These are phyloP conservation scores for Neonectria faginata DNA, from an alignment of 2,329 filamentous ascomycete genomes.

Conservation along the genomic window DNA sequence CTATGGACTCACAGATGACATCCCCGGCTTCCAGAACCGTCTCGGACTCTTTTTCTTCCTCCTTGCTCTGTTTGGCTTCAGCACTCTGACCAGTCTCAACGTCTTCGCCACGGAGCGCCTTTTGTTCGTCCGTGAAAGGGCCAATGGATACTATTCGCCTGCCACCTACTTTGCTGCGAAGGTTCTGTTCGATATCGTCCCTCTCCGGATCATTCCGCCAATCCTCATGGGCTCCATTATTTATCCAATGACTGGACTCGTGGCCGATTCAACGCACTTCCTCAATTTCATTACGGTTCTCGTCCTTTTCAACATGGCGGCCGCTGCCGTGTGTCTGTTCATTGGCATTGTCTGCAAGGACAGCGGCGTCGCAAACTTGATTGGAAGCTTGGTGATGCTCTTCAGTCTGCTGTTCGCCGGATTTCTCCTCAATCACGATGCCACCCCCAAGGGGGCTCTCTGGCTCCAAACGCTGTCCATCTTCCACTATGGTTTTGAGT, in stretches of 20 bases:
- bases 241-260: conserved; percentile 96
- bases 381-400: conserved; percentile 96
- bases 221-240: conserved; percentile 96
- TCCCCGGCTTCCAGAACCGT: conserved; percentile 96
- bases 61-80: conserved; percentile 95
- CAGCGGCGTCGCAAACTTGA: conserved; percentile 88
- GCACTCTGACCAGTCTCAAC: conserved; percentile 90
- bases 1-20: conserved; percentile 95
- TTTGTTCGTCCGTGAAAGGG: conserved; percentile 90
- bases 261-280: conserved; percentile 85
- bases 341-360: conserved; percentile 97
- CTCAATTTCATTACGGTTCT: conserved; percentile 91
- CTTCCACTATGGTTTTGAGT: conserved; percentile 98
- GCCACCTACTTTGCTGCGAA: conserved; percentile 95
- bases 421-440: conserved; percentile 92
- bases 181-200: conserved; percentile 97
- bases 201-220: conserved; percentile 91
- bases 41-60: conserved; percentile 98
- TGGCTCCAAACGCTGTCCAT: conserved; percentile 97
- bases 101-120: conserved; percentile 93
- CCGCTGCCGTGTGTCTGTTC: conserved; percentile 92
- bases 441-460: conserved; percentile 83
- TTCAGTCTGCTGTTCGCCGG: conserved; percentile 96
- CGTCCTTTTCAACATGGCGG: conserved; percentile 95
- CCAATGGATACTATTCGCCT: conserved; percentile 96